Evolutionary conservation across 2,329 filamentous ascomycete genomes (phyloP).

Genomic region (Fusarium coicis): DNA sequence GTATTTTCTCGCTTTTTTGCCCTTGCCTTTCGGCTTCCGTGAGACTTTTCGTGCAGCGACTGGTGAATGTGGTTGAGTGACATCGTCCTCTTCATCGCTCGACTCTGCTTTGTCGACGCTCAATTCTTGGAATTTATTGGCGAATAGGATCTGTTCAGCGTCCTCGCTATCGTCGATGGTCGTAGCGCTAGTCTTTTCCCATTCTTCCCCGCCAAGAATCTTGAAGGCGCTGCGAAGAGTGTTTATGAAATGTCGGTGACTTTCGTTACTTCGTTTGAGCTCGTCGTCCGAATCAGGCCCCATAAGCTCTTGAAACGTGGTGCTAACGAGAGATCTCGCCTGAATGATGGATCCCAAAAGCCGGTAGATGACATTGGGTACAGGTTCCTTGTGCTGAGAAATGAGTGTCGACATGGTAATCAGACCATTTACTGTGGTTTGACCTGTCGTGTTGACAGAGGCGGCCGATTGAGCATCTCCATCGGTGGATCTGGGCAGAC

Average conservation of each 20-base stretch:
- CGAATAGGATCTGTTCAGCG: slow-evolving; percentile 12
- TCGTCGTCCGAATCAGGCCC: slow-evolving; percentile 46
- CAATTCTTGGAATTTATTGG: slow-evolving; percentile 32
- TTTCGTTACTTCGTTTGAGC: slow-evolving; percentile 49
- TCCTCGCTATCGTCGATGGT: slow-evolving; percentile 28
- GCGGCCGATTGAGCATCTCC: slow-evolving; percentile 14
- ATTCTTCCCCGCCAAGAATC: slow-evolving; percentile 48
- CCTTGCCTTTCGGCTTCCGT: slow-evolving; percentile 1
- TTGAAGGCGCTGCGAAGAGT: slow-evolving; percentile 51
- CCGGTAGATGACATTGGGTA: slow-evolving; percentile 49
- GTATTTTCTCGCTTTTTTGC: slow-evolving; percentile 6
- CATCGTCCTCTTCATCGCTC: slow-evolving; percentile 12
- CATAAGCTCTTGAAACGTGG: slow-evolving; percentile 48
- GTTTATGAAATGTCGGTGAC: slow-evolving; percentile 57
- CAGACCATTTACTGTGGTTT: slow-evolving; percentile 51
- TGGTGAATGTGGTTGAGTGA: background rate
- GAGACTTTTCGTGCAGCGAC: background rate
- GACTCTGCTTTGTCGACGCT: background rate
- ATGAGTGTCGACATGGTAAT: slow-evolving; percentile 55
- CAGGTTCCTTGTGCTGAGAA: slow-evolving; percentile 45
- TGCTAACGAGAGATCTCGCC: slow-evolving; percentile 45
- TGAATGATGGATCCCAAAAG: slow-evolving; percentile 54
- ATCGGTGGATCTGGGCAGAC: slow-evolving; percentile 45
- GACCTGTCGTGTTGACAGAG: slow-evolving; percentile 51
- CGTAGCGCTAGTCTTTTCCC: slow-evolving; percentile 1